Evolutionary conservation across 805 yeast genomes (phyloP), one percentile per base, ranked within the genome.

Genomic region (Teunomyces kruisii): DNA sequence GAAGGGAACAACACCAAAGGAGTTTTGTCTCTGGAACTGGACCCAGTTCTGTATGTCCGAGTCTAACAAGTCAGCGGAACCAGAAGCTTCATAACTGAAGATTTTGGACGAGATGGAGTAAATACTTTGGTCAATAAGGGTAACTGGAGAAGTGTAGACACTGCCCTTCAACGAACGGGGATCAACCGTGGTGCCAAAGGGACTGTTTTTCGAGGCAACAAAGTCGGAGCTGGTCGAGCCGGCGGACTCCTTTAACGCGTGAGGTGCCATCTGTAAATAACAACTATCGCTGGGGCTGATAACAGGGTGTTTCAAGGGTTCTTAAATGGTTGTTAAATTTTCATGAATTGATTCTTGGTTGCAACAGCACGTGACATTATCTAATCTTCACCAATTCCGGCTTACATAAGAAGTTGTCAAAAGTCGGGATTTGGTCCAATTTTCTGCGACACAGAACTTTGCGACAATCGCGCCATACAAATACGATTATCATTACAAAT

Each of bases 21-120:
- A 70, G 59, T 85, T 84, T 32, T 61, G 58, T 37, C 74, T 56
- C 56, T 79, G 75, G 57, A 71, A 72, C 38, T 69, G 62, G 36
- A 74, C 60, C 96, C 96, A 89, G 42, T 75, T 63, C 49, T 71
- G 72, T 50, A 85, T 59, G 39, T 80, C 74, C n/a, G 72, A 62
- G 61, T 85, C 88, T 41, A 88, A 68, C 39, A 79, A 71, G 53
- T 81, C 76, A 4, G 79, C 74, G 44, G 80, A 79, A n/a, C 81
- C 83, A 33, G 80, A 70, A 10, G 89, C 75, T 52, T 83, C 82
- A 65, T 85, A 91, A 48, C 84, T 76, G 69, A 88, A 88, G 50
- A 86, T 73, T 50, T 77, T 74, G 48, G 74, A 63, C 33, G 74
- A 72, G 45, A 74, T 58, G 48, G 78, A 59, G 57, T 81, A 83